Conservation (phyloP, 2,329 filamentous ascomycete species). For the Coniosporium tulheliwenetii region DNA sequence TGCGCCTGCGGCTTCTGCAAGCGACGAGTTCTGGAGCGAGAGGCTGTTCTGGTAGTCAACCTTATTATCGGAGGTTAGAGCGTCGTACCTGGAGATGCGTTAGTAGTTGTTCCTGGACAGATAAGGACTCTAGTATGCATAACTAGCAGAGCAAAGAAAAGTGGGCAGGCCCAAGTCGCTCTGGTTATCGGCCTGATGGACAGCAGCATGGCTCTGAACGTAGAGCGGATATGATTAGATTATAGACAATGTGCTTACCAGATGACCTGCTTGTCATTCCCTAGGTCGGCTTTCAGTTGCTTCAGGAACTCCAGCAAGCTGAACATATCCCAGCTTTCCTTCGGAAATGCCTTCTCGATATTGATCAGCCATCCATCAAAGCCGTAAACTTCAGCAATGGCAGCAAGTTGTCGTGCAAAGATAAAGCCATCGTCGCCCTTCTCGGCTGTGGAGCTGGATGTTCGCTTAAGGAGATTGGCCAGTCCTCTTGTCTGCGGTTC, state of each 20-base stretch:
- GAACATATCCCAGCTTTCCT: conserved; percentile 13
- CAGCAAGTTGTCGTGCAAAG: conserved; percentile 21
- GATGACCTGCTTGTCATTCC: conserved; percentile 16
- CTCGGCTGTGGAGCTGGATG: background rate
- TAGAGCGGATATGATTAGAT: background rate
- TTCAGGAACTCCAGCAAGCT: conserved; percentile 20
- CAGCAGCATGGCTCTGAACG: too few relatives aligned
- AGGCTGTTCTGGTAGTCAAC: conserved; percentile 29
- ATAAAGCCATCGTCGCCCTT: conserved; percentile 11
- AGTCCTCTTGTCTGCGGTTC: conserved; percentile 22
- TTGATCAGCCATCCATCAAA: conserved; percentile 34
- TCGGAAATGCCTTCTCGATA: conserved; percentile 26
- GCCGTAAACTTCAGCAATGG: conserved; percentile 23
- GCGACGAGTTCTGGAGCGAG: conserved; percentile 20
- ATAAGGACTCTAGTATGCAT: too few relatives aligned
- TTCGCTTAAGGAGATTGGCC: conserved; percentile 12
- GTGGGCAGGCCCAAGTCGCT: too few relatives aligned
- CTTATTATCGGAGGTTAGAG: conserved; percentile 24
- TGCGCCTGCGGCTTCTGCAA: conserved; percentile 20
- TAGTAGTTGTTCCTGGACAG: too few relatives aligned
- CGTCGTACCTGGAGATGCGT: conserved; percentile 24
- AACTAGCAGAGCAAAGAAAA: too few relatives aligned
- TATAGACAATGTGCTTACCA: conserved; percentile 17
- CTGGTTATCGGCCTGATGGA: too few relatives aligned
- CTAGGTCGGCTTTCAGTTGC: conserved; percentile 18